phyloP scores from a whole-genome alignment of 495 filamentous ascomycete genomes.

The Halenospora varia region DNA sequence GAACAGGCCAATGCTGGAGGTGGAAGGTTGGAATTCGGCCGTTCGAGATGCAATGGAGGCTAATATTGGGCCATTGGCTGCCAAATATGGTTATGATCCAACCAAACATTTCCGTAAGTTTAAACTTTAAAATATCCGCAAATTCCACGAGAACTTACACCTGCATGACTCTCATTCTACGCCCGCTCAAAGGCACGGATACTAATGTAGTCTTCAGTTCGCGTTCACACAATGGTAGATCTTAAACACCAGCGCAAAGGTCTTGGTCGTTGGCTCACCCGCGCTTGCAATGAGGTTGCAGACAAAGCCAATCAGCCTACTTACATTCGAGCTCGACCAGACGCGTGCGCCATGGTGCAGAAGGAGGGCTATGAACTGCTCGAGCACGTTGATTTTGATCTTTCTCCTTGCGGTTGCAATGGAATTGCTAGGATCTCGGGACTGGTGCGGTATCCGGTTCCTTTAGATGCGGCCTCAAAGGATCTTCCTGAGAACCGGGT shows the following conservation, averaged over 20 bases:
- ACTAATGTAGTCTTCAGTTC: background rate
- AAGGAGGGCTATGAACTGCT: background rate
- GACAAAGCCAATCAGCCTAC: background rate
- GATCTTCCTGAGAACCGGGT: too few species aligned
- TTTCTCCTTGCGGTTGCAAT: background rate
- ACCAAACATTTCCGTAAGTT: background rate
- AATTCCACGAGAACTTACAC: background rate
- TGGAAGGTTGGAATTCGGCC: background rate
- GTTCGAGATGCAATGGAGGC: background rate
- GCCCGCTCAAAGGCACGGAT: background rate
- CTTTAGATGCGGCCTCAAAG: too few species aligned
- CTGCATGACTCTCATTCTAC: too few species aligned
- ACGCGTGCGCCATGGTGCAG: background rate
- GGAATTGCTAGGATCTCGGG: background rate
- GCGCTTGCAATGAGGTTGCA: background rate
- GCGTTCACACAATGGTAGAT: background rate
- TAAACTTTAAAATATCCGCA: background rate
- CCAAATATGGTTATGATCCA: background rate
- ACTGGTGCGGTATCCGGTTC: background rate
- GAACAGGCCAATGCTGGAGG: background rate
- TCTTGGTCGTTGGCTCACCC: background rate
- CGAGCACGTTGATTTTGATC: background rate
- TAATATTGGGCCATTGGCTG: background rate
- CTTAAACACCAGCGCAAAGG: background rate
- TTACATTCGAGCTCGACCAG: background rate